These are phyloP conservation scores for Tuber brumale DNA, from an alignment of 495 filamentous ascomycete species.

Conservation along the genomic window DNA sequence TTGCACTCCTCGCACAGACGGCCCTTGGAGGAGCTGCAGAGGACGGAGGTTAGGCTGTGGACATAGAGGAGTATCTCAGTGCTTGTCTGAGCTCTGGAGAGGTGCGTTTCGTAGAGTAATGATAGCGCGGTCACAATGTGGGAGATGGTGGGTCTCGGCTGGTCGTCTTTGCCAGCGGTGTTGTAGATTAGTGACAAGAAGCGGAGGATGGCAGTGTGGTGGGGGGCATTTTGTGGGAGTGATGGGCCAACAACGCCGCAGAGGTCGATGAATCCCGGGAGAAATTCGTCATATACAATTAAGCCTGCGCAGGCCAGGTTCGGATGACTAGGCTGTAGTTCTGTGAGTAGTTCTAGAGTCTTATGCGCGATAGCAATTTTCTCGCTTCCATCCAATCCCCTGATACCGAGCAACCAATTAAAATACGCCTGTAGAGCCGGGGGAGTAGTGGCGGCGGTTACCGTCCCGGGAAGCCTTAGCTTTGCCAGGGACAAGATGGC, in stretches of 20 bases:
- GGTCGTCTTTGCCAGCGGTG: constrained; percentile 1
- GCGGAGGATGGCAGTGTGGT: neutral
- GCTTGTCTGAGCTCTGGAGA: neutral
- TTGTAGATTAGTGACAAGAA: neutral
- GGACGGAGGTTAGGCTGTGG: neutral
- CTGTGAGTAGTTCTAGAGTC: neutral
- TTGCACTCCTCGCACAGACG: neutral
- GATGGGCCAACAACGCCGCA: neutral
- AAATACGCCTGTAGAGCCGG: neutral
- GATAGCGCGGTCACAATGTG: neutral
- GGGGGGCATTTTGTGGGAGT: neutral
- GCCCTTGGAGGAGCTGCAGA: constrained; percentile 1
- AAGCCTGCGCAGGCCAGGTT: neutral
- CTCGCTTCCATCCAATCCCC: neutral
- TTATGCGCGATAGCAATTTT: neutral
- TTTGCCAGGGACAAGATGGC: neutral
- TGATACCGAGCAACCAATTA: neutral
- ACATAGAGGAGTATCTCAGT: neutral
- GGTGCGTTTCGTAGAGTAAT: neutral
- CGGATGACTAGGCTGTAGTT: neutral
- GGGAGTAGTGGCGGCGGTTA: neutral
- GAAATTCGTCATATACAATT: neutral
- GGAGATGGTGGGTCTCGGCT: constrained; percentile 3
- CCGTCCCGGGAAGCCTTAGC: neutral
- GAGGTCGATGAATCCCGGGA: neutral